Percentiles rank a stretch among this genome's conserved stretches.
These are phyloP conservation scores for Mucor piriformis DNA, from an alignment of 371 early-diverging fungal genomes.

Conservation along the genomic window DNA sequence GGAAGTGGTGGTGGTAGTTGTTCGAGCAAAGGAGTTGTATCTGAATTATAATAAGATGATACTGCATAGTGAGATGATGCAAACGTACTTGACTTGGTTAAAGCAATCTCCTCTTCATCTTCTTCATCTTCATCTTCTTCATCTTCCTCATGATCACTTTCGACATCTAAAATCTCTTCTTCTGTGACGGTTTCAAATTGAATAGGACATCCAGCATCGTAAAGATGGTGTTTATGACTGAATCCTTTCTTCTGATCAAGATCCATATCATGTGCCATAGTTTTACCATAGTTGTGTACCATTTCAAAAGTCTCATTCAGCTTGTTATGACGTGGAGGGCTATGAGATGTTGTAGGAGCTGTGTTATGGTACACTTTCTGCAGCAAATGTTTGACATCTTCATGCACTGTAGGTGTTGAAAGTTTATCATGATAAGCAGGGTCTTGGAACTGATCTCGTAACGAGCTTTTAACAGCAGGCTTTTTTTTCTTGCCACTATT, in stretches of 20 bases:
- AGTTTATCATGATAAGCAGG: slow-evolving; percentile 48
- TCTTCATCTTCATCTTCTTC: background rate
- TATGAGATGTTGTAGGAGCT: background rate
- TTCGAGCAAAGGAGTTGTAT: background rate
- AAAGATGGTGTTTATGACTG: background rate
- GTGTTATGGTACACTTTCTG: slow-evolving; percentile 41
- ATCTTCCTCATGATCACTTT: background rate
- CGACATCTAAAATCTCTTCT: background rate
- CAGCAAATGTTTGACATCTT: slow-evolving; percentile 53
- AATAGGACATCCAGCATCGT: slow-evolving; percentile 1
- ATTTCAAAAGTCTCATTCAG: slow-evolving; percentile 18
- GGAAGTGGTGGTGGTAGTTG: background rate
- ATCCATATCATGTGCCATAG: slow-evolving; percentile 19
- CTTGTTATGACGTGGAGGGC: background rate
- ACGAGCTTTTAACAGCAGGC: background rate
- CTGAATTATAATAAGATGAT: background rate
- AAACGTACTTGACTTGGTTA: background rate
- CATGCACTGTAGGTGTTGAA: slow-evolving; percentile 54
- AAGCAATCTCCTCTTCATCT: background rate
- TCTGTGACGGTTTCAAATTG: slow-evolving; percentile 8
- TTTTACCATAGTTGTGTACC: slow-evolving; percentile 14
- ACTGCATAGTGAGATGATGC: background rate
- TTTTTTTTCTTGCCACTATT: slow-evolving; percentile 2
- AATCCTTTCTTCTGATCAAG: slow-evolving; percentile 13
- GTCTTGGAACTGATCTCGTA: slow-evolving; percentile 55